Evolutionary conservation across 139 green algal genomes (phyloP).

Genomic region (Closterium sp.): DNA sequence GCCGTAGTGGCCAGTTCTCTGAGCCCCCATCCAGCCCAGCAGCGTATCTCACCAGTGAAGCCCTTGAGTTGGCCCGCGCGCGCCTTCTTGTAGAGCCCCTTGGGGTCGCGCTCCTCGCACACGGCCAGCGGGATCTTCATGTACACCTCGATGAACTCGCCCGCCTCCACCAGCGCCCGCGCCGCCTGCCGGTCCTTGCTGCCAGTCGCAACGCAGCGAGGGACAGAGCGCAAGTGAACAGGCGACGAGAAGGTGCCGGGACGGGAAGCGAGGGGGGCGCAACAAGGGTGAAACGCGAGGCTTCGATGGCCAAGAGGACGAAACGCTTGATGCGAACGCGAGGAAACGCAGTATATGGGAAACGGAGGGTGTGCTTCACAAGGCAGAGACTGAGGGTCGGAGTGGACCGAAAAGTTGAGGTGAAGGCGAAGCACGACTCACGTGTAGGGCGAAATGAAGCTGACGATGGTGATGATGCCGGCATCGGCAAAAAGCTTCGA

Average conservation of each 20-base stretch:
- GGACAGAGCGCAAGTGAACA: not conserved
- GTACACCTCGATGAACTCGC: constrained; percentile 80
- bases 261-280: not conserved
- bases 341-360: not conserved
- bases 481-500: constrained; percentile 87
- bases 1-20: too few relatives aligned
- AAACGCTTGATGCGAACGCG: not conserved
- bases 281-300: not conserved
- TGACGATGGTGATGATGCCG: constrained; percentile 84
- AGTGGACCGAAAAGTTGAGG: not conserved
- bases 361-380: too few relatives aligned
- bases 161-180: constrained; percentile 58
- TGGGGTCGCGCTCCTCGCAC: constrained; percentile 90
- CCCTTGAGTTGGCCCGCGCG: constrained; percentile 85
- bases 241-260: not conserved
- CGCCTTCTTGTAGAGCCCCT: constrained; percentile 94
- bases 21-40: too few relatives aligned
- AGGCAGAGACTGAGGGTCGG: too few relatives aligned
- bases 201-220: not conserved
- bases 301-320: not conserved
- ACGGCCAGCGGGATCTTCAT: constrained; percentile 87
- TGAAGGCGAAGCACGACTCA: not conserved
- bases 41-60: constrained; percentile 22
- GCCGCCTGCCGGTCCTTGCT: constrained; percentile 68
- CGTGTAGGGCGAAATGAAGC: constrained; percentile 92